phyloP scores from a whole-genome alignment of 805 yeast species.

The Teunomyces tritomae region DNA sequence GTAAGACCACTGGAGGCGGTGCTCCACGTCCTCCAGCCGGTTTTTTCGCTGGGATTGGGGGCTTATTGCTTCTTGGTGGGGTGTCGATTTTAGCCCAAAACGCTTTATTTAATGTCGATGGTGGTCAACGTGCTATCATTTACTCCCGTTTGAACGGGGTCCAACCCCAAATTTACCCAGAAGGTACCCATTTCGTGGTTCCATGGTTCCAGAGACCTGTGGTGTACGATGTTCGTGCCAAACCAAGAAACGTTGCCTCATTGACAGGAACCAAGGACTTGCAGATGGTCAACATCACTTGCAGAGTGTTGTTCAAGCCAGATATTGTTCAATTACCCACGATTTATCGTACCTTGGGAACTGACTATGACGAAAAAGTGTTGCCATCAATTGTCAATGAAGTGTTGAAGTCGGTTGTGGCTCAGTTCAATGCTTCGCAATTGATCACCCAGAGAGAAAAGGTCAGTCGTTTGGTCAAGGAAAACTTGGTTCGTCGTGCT shows the following conservation, averaged over 20 bases:
- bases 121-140: conserved; percentile 97
- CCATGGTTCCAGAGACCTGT: conserved; percentile 96
- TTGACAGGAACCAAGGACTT: conserved; percentile 97
- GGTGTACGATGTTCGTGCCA: conserved; percentile 92
- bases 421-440: conserved; percentile 98
- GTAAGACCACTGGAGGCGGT: conserved; percentile 22
- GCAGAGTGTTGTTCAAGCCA: conserved; percentile 93
- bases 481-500: conserved; percentile 87
- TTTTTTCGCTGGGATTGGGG: conserved; percentile 42
- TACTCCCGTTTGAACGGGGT: conserved; percentile 88
- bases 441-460: conserved; percentile 98
- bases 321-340: conserved; percentile 72
- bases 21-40: conserved; percentile 37
- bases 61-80: conserved; percentile 40
- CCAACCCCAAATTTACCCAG: conserved; percentile 75
- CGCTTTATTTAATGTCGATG: conserved; percentile 71
- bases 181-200: conserved; percentile 91
- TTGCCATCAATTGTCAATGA: conserved; percentile 98
- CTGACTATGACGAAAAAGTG: conserved; percentile 94
- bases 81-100: conserved; percentile 40
- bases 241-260: conserved; percentile 93
- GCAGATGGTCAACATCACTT: conserved; percentile 99
- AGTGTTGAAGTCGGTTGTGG: conserved; percentile 93
- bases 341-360: conserved; percentile 88
- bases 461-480: conserved; percentile 88